Conservation (phyloP, 345 rosid species). For the Euphorbia peplus region DNA sequence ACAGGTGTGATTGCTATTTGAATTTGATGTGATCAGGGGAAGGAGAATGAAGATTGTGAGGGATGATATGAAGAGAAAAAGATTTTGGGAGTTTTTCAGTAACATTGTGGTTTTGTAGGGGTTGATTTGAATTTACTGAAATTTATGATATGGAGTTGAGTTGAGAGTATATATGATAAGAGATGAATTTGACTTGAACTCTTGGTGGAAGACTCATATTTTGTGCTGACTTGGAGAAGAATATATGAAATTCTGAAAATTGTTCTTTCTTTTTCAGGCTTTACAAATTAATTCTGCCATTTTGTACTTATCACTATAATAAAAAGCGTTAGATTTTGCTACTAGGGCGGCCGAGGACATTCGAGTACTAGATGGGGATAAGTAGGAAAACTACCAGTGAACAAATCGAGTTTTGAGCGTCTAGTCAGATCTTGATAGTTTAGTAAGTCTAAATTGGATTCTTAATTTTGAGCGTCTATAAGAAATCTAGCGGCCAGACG, state of each 20-base stretch:
- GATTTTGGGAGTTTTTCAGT: not conserved
- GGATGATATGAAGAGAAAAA: not conserved
- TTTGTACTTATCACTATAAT: too few relatives aligned
- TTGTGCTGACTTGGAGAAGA: not conserved
- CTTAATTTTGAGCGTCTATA: too few relatives aligned
- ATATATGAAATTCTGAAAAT: too few relatives aligned
- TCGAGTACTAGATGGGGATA: too few relatives aligned
- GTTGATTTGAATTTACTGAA: not conserved
- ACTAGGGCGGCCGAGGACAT: too few relatives aligned
- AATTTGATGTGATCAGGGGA: constrained; percentile 1
- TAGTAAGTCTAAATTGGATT: too few relatives aligned
- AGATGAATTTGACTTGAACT: not conserved
- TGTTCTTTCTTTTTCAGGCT: not conserved
- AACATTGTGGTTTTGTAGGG: not conserved
- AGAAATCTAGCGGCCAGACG: too few relatives aligned
- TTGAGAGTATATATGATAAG: not conserved
- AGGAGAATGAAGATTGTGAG: not conserved
- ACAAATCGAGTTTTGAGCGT: too few relatives aligned
- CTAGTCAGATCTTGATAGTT: too few relatives aligned
- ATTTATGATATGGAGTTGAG: not conserved
- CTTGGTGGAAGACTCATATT: not conserved
- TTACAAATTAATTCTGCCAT: not conserved
- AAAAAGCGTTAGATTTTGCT: too few relatives aligned
- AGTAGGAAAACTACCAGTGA: too few relatives aligned
- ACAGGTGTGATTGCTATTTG: constrained; percentile 41